phyloP scores from a whole-genome alignment of 192 early-diverging fungal species.

The Backusella circina region DNA sequence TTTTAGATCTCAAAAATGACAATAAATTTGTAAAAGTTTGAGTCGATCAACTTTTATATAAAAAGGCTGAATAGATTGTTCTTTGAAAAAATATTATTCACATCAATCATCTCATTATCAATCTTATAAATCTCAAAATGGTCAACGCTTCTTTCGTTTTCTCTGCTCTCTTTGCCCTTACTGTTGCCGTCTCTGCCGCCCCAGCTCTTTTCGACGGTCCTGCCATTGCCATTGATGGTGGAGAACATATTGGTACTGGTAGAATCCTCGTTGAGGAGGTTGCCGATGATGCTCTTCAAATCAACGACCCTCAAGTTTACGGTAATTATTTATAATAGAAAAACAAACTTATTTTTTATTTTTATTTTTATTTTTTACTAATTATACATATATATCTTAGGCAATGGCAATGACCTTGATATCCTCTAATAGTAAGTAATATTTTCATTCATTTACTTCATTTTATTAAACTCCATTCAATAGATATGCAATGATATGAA shows the following conservation, averaged over 20 bases:
- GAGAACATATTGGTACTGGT: neutral
- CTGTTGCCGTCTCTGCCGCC: neutral
- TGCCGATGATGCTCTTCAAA: too few species aligned
- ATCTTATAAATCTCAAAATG: neutral
- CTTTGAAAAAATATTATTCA: neutral
- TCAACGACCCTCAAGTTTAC: neutral
- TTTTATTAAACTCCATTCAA: neutral
- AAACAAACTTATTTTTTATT: neutral
- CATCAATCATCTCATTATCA: neutral
- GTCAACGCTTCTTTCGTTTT: neutral
- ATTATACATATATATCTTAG: neutral
- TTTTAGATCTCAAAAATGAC: neutral
- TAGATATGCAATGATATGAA: neutral
- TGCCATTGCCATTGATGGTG: neutral
- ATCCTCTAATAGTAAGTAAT: neutral
- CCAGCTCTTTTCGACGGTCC: neutral
- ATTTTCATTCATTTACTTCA: neutral
- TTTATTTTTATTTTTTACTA: too few species aligned
- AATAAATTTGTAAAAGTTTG: neutral
- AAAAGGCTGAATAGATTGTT: neutral
- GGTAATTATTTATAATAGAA: neutral
- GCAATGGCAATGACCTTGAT: neutral
- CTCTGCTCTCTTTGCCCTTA: neutral
- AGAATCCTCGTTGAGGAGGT: neutral
- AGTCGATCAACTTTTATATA: neutral